Evolutionary conservation across 1,284 basidiomycete genomes (phyloP).

Genomic region (Malassezia japonica): DNA sequence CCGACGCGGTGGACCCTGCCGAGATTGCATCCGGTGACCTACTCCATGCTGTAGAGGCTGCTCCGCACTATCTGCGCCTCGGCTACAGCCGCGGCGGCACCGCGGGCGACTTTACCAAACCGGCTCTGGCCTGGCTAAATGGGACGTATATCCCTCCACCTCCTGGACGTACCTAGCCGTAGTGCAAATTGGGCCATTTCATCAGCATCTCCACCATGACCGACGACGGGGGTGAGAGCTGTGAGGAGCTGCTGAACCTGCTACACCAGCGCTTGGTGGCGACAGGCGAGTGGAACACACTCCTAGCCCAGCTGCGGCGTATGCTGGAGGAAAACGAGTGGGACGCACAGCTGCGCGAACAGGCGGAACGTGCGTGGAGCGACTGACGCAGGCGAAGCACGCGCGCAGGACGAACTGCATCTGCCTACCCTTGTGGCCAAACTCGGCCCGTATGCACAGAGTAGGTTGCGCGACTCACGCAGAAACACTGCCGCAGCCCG

Average conservation of each 20-base stretch:
- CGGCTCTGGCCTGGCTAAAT: slow-evolving; percentile 66
- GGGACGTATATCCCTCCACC: slow-evolving; percentile 59
- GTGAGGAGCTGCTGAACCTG: slow-evolving; percentile 15
- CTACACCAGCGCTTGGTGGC: slow-evolving; percentile 16
- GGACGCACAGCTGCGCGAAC: slow-evolving; percentile 13
- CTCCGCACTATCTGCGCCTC: slow-evolving; percentile 69
- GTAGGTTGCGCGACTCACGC: background rate
- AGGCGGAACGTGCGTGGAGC: slow-evolving; percentile 12
- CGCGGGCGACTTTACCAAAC: slow-evolving; percentile 70
- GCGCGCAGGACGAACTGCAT: slow-evolving; percentile 7
- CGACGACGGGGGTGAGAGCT: slow-evolving; percentile 11
- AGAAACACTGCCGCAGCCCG: slow-evolving; percentile 16
- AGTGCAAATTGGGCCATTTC: background rate
- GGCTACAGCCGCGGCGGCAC: slow-evolving; percentile 59
- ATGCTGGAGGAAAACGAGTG: slow-evolving; percentile 16
- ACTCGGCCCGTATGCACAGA: slow-evolving; percentile 12
- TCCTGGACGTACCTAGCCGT: slow-evolving; percentile 19
- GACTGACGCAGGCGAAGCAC: slow-evolving; percentile 8
- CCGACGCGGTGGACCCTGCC: background rate
- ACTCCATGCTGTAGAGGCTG: slow-evolving; percentile 53
- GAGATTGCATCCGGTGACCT: background rate
- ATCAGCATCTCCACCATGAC: slow-evolving; percentile 8
- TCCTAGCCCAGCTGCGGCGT: slow-evolving; percentile 1
- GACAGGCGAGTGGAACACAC: slow-evolving; percentile 14
- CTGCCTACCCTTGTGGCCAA: slow-evolving; percentile 12